Conservation (phyloP, 345 rosid genomes). For the Gossypium ekmanianum region DNA sequence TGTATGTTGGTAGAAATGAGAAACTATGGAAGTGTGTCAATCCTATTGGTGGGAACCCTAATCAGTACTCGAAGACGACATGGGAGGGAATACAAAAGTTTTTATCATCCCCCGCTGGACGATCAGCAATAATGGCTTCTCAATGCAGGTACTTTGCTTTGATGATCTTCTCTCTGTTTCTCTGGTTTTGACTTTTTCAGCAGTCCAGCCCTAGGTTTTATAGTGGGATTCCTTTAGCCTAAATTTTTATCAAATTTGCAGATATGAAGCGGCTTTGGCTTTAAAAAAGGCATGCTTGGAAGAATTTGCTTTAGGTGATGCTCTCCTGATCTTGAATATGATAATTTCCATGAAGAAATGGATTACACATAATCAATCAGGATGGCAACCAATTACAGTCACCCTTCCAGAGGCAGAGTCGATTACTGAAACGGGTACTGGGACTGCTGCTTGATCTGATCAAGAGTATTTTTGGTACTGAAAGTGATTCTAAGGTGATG, state of each 20-base stretch:
- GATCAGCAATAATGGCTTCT: slow-evolving; percentile 50
- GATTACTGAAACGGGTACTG: slow-evolving; percentile 26
- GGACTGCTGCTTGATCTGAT: slow-evolving; percentile 21
- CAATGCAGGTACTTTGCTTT: slow-evolving; percentile 52
- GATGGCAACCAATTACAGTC: slow-evolving; percentile 75
- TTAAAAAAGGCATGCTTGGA: slow-evolving; percentile 55
- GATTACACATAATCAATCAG: slow-evolving; percentile 58
- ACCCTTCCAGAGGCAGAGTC: slow-evolving; percentile 43
- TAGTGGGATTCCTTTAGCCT: neutral
- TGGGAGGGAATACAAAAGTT: slow-evolving; percentile 66
- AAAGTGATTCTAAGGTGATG: slow-evolving; percentile 20
- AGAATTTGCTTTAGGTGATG: slow-evolving; percentile 58
- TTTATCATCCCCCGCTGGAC: slow-evolving; percentile 53
- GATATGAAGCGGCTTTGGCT: slow-evolving; percentile 75
- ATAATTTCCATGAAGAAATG: slow-evolving; percentile 52
- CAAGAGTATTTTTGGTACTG: slow-evolving; percentile 15
- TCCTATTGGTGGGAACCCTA: slow-evolving; percentile 56
- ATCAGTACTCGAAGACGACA: slow-evolving; percentile 43
- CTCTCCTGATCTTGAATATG: slow-evolving; percentile 69
- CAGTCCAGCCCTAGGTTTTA: neutral
- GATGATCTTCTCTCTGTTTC: neutral
- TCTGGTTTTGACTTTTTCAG: neutral
- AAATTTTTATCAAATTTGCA: slow-evolving; percentile 22
- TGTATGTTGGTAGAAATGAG: slow-evolving; percentile 65
- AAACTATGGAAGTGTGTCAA: slow-evolving; percentile 77